phyloP scores from a whole-genome alignment of 345 rosid genomes.

The Abelmoschus esculentus region DNA sequence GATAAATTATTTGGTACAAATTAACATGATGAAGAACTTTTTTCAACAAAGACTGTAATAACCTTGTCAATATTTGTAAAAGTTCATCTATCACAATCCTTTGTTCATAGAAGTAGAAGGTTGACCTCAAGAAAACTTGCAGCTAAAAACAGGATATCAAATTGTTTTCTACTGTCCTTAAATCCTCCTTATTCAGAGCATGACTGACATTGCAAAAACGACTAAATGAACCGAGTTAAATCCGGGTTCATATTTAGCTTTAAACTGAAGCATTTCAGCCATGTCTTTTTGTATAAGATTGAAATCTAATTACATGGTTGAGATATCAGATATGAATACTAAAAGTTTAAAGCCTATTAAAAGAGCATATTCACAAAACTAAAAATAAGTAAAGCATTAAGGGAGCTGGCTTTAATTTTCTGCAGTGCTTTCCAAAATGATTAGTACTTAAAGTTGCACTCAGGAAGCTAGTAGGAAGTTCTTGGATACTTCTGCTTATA shows the following conservation, averaged over 20 bases:
- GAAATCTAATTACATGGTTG: constrained; percentile 1
- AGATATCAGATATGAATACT: background rate
- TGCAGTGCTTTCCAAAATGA: constrained; percentile 15
- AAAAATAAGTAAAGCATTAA: constrained; percentile 17
- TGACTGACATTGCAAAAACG: background rate
- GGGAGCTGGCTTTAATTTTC: constrained; percentile 4
- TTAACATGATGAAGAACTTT: background rate
- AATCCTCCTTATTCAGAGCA: constrained; percentile 4
- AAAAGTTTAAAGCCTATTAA: constrained; percentile 5
- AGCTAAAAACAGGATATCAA: too few relatives aligned
- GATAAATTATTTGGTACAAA: constrained; percentile 11
- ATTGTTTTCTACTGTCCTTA: too few relatives aligned
- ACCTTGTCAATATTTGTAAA: too few relatives aligned
- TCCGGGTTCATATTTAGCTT: background rate
- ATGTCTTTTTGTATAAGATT: too few relatives aligned
- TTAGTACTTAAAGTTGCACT: constrained; percentile 27
- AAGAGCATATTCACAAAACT: constrained; percentile 22
- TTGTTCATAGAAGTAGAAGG: too few relatives aligned
- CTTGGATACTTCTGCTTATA: constrained; percentile 15
- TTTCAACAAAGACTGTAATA: background rate
- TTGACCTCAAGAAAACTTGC: too few relatives aligned
- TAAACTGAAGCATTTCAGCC: constrained; percentile 11
- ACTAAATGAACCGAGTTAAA: background rate
- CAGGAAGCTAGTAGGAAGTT: constrained; percentile 19
- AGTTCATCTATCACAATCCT: too few relatives aligned